Conservation (phyloP, 228 moss, liverwort and hornwort genomes). For the Sphagnum magellanicum region DNA sequence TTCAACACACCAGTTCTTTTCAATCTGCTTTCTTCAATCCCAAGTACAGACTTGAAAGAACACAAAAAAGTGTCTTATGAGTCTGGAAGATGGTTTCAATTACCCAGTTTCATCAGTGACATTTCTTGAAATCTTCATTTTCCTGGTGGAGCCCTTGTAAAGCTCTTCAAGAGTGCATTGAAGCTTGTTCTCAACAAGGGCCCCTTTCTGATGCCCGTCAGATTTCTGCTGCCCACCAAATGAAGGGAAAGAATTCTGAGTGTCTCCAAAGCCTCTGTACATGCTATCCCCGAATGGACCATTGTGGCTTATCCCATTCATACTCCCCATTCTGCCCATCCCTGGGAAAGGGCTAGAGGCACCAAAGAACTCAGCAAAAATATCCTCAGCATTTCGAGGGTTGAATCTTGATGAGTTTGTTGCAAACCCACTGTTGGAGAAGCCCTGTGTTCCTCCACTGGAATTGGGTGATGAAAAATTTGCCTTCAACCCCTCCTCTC, state of each 20-base stretch:
- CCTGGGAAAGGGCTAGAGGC: slow-evolving; percentile 41
- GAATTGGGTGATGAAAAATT: slow-evolving; percentile 27
- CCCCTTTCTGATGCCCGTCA: slow-evolving; percentile 41
- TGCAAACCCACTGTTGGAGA: slow-evolving; percentile 28
- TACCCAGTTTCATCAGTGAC: slow-evolving; percentile 48
- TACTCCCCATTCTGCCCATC: slow-evolving; percentile 3
- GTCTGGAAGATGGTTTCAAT: slow-evolving; percentile 9
- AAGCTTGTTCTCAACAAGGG: slow-evolving; percentile 51
- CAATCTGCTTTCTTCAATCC: background rate
- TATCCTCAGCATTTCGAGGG: slow-evolving; percentile 58
- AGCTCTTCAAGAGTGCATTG: slow-evolving; percentile 62
- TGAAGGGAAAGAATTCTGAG: slow-evolving; percentile 26
- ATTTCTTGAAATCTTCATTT: slow-evolving; percentile 65
- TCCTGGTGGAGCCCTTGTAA: slow-evolving; percentile 43
- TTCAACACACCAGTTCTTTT: background rate
- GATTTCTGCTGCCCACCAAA: slow-evolving; percentile 39
- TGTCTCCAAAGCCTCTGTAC: slow-evolving; percentile 48
- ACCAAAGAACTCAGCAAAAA: slow-evolving; percentile 67
- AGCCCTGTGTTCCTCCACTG: slow-evolving; percentile 23
- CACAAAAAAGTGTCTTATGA: background rate
- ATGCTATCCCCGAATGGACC: slow-evolving; percentile 43
- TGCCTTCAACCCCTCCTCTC: slow-evolving; percentile 58
- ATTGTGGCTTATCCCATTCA: slow-evolving; percentile 32
- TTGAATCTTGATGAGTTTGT: slow-evolving; percentile 54
- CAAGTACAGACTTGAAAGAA: background rate